Conservation (phyloP, 1,284 basidiomycete species). For the Boletellus sp. region DNA sequence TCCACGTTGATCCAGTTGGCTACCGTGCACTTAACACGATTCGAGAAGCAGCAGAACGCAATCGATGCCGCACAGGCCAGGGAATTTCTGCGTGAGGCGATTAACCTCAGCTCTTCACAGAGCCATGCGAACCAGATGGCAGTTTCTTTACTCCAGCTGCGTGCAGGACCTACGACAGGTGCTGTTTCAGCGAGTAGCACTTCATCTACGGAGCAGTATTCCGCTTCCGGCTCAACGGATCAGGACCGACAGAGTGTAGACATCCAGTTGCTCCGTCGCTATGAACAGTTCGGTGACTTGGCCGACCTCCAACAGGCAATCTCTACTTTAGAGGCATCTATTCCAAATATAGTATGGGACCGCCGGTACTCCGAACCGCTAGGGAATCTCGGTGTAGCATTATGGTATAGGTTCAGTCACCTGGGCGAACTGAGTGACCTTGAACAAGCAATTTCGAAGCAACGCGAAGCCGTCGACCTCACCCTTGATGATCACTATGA, state of each 20-base stretch:
- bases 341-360: too few relatives aligned
- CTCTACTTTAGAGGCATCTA: not conserved
- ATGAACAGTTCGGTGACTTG: not conserved
- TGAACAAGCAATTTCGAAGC: not conserved
- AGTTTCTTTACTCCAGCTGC: too few relatives aligned
- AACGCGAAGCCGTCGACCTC: too few relatives aligned
- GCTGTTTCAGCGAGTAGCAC: too few relatives aligned
- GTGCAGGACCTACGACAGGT: too few relatives aligned
- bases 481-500: not conserved
- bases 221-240: not conserved
- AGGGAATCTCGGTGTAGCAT: not conserved
- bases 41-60: not conserved
- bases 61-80: not conserved
- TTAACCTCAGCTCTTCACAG: not conserved
- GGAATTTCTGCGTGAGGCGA: not conserved
- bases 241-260: not conserved
- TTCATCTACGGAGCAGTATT: not conserved
- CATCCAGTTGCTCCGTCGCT: not conserved
- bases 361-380: too few relatives aligned
- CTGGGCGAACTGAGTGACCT: slow-evolving; percentile 1
- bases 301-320: not conserved
- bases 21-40: not conserved
- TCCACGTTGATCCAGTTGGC: slow-evolving; percentile 5
- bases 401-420: not conserved
- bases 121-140: not conserved